Evolutionary conservation across 2,329 filamentous ascomycete species (phyloP).

Genomic region (Sclerotinia spermophila): DNA sequence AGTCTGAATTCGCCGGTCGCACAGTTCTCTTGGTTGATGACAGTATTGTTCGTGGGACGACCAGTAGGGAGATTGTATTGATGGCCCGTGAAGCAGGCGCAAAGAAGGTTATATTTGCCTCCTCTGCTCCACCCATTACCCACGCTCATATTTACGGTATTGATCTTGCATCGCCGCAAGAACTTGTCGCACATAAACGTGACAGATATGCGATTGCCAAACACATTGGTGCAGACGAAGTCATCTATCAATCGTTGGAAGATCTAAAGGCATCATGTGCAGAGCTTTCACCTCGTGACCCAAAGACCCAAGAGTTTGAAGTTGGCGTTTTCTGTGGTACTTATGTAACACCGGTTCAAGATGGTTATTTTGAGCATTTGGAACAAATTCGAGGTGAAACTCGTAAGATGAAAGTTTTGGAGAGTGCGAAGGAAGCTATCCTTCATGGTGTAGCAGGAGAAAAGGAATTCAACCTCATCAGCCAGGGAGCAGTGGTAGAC

Average conservation of each 20-base stretch:
- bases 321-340: constrained; percentile 88
- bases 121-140: constrained; percentile 76
- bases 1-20: constrained; percentile 75
- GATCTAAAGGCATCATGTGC: constrained; percentile 79
- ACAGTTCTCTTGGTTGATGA: constrained; percentile 85
- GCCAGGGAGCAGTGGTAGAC: constrained; percentile 57
- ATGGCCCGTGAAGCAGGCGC: constrained; percentile 87
- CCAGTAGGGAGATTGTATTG: constrained; percentile 70
- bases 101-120: constrained; percentile 76
- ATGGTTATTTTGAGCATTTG: constrained; percentile 78
- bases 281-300: constrained; percentile 59
- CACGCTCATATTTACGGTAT: constrained; percentile 86
- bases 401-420: constrained; percentile 62
- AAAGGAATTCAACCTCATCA: constrained; percentile 58
- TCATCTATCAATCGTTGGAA: constrained; percentile 73
- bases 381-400: constrained; percentile 68
- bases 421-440: constrained; percentile 61
- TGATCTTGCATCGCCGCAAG: constrained; percentile 66
- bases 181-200: constrained; percentile 68
- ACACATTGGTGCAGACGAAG: constrained; percentile 69
- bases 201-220: constrained; percentile 57
- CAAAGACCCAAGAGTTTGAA: constrained; percentile 66
- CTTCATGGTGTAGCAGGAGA: constrained; percentile 58
- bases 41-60: constrained; percentile 83
- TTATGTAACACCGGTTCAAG: constrained; percentile 76